A percentile compares a stretch with the other conserved stretches of the same genome.
phyloP scores from a whole-genome alignment of 2,329 filamentous ascomycete genomes.

The Microthyrium microscopicum region DNA sequence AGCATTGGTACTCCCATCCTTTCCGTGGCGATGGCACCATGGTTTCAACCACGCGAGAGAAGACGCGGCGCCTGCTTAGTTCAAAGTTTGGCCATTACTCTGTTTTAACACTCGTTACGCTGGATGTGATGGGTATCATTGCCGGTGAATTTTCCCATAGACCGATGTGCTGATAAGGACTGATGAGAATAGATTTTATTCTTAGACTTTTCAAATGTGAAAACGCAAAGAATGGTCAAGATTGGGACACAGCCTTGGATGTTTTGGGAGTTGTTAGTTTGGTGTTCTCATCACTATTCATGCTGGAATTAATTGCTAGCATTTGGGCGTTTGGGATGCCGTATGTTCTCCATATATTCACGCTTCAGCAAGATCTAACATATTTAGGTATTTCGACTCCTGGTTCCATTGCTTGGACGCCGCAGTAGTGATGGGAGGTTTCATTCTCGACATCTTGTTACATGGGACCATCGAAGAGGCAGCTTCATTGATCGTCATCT shows the following conservation, averaged over 20 bases:
- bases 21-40: neutral
- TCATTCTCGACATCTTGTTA: conserved; percentile 44
- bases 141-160: conserved; percentile 14
- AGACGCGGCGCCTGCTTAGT: conserved; percentile 22
- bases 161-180: neutral
- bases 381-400: conserved; percentile 18
- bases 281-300: conserved; percentile 46
- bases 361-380: conserved; percentile 2
- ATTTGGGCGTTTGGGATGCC: conserved; percentile 44
- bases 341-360: conserved; percentile 28
- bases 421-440: conserved; percentile 42
- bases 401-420: conserved; percentile 49
- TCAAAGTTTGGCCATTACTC: conserved; percentile 33
- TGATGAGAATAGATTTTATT: conserved; percentile 25
- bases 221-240: conserved; percentile 13
- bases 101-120: conserved; percentile 30
- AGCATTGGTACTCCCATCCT: neutral
- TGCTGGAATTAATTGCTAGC: conserved; percentile 42
- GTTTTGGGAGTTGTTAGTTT: conserved; percentile 37
- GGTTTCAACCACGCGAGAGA: conserved; percentile 9
- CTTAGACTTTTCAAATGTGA: conserved; percentile 34
- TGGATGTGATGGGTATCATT: conserved; percentile 36
- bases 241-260: conserved; percentile 22
- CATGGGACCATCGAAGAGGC: conserved; percentile 45
- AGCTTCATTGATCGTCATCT: conserved; percentile 47